Evolutionary conservation across 1,139 yeast genomes (phyloP).

Genomic region (Nadsonia starkeyi-henricii): DNA sequence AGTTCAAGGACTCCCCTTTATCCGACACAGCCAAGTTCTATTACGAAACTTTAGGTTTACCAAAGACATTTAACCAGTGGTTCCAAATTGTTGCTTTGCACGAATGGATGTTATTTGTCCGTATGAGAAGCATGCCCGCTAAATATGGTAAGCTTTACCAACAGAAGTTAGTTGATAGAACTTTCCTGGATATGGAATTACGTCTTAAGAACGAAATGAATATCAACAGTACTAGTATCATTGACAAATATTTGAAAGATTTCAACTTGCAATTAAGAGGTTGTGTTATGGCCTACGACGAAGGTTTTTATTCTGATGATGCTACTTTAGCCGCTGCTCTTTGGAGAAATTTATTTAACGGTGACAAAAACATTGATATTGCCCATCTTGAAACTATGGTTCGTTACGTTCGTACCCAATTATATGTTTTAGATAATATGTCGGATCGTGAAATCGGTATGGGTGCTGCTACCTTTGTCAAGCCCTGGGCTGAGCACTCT

Average conservation of each 20-base stretch:
- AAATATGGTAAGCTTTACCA: slow-evolving; percentile 82
- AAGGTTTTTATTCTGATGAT: slow-evolving; percentile 74
- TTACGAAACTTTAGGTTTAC: slow-evolving; percentile 68
- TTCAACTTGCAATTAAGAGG: slow-evolving; percentile 87
- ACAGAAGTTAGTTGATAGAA: slow-evolving; percentile 78
- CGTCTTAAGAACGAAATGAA: slow-evolving; percentile 77
- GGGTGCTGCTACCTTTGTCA: slow-evolving; percentile 73
- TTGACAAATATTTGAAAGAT: slow-evolving; percentile 78
- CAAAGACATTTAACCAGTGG: slow-evolving; percentile 86
- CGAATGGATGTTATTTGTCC: slow-evolving; percentile 82
- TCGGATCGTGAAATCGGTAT: slow-evolving; percentile 86
- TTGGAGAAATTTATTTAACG: slow-evolving; percentile 51
- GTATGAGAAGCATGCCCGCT: slow-evolving; percentile 94
- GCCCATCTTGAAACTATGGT: slow-evolving; percentile 77
- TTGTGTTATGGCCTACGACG: slow-evolving; percentile 80
- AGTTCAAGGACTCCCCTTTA: slow-evolving; percentile 12
- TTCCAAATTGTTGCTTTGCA: slow-evolving; percentile 83
- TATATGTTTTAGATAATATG: slow-evolving; percentile 72
- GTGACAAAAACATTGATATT: slow-evolving; percentile 68
- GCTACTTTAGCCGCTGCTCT: slow-evolving; percentile 75
- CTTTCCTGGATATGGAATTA: slow-evolving; percentile 79
- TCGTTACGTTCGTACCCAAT: slow-evolving; percentile 76
- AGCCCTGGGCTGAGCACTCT: slow-evolving; percentile 70
- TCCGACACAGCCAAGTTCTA: slow-evolving; percentile 23
- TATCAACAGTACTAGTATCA: slow-evolving; percentile 68